Percentiles rank a stretch among this genome's conserved stretches.
Evolutionary conservation across 169 alveolate genomes (phyloP).

Genomic region (Amoebophrya sp.): DNA sequence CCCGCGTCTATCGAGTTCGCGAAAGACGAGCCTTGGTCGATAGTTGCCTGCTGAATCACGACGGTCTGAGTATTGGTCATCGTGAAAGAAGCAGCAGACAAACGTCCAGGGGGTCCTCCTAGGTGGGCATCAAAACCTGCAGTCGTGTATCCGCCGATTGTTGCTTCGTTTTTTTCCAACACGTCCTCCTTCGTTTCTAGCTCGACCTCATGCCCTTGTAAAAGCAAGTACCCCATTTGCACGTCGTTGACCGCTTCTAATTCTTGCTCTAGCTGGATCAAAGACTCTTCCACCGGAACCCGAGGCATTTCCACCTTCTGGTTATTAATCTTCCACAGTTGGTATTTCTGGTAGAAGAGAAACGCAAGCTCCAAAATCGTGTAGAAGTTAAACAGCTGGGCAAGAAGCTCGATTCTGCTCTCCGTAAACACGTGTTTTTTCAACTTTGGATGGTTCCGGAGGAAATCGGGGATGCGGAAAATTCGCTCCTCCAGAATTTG

Average conservation of each 20-base stretch:
- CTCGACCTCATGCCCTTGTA: background rate
- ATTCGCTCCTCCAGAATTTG: background rate
- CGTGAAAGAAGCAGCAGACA: no score
- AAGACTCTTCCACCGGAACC: background rate
- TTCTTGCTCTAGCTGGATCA: background rate
- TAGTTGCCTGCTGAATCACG: no score
- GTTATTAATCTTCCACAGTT: background rate
- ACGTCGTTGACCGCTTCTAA: background rate
- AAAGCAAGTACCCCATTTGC: background rate
- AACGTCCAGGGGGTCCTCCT: no score
- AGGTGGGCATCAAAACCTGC: no score
- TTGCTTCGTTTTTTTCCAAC: no score
- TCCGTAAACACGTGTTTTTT: no score
- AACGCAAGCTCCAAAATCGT: background rate
- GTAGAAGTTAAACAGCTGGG: background rate
- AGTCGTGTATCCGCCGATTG: no score
- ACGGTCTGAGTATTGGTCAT: no score
- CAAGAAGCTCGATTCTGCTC: background rate
- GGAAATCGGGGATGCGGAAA: background rate
- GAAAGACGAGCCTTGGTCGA: no score
- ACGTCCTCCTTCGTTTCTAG: background rate
- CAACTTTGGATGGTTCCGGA: no score
- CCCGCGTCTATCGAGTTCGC: no score
- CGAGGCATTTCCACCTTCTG: background rate
- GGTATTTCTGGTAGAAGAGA: slow-evolving; percentile 2